These are phyloP conservation scores for Arachnopeziza araneosa DNA, from an alignment of 2,329 filamentous ascomycete genomes.

Conservation along the genomic window DNA sequence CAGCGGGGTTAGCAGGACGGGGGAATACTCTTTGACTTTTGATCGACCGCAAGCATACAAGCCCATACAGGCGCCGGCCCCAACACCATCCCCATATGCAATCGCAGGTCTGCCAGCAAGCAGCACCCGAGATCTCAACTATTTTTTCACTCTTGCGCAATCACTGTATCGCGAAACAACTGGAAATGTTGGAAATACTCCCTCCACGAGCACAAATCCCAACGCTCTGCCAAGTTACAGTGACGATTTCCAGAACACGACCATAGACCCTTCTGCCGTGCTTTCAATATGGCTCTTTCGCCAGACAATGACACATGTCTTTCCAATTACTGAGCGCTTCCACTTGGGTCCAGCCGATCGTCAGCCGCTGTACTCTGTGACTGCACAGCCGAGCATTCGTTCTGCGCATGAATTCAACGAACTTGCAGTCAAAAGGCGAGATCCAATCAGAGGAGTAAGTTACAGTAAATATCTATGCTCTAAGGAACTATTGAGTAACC, in stretches of 20 bases:
- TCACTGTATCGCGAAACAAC: constrained; percentile 2
- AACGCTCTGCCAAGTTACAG: constrained; percentile 1
- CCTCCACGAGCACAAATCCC: not conserved
- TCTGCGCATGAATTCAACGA: constrained; percentile 3
- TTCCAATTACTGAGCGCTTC: constrained; percentile 2
- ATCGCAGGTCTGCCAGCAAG: not conserved
- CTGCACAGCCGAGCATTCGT: constrained; percentile 1
- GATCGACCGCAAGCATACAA: constrained; percentile 1
- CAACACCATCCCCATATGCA: not conserved
- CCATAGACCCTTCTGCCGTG: constrained; percentile 1
- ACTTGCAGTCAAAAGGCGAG: constrained; percentile 2
- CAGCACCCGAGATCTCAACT: constrained; percentile 3
- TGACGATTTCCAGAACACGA: constrained; percentile 3
- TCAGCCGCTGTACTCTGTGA: constrained; percentile 1
- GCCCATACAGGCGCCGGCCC: not conserved
- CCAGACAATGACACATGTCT: not conserved
- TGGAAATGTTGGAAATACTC: not conserved
- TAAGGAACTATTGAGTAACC: not conserved
- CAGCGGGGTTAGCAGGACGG: not conserved
- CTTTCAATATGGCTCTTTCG: constrained; percentile 2
- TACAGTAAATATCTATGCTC: not conserved
- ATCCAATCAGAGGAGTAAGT: constrained; percentile 2
- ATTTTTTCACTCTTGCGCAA: constrained; percentile 3
- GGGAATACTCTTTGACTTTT: constrained; percentile 1
- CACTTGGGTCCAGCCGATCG: not conserved